Conservation (phyloP, 331 rosid species). For the Quercus tomentella region DNA sequence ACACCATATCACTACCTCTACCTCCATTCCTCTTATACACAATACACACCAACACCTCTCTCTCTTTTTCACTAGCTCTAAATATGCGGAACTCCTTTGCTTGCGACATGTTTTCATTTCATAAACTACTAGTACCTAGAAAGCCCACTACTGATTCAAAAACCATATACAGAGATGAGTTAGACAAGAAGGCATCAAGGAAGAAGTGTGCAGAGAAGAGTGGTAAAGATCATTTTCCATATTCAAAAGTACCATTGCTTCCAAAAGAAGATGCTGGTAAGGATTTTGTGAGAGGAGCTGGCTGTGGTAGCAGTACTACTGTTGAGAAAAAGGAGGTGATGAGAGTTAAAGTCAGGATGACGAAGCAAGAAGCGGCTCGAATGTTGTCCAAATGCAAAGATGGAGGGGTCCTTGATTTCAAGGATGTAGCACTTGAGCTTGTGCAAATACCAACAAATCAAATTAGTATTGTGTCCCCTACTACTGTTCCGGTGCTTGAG, state of each 20-base stretch:
- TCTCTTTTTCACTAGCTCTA: background rate
- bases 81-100: conserved; percentile 24
- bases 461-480: conserved; percentile 18
- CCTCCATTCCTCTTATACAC: background rate
- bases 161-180: conserved; percentile 47
- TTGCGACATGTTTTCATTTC: background rate
- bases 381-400: conserved; percentile 60
- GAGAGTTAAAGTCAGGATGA: conserved; percentile 76
- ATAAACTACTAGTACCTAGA: conserved; percentile 1
- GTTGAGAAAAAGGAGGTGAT: conserved; percentile 20
- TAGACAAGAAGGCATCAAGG: conserved; percentile 20
- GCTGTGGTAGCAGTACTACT: background rate
- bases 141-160: background rate
- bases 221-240: conserved; percentile 20
- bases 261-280: conserved; percentile 19
- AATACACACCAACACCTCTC: background rate
- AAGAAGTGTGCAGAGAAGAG: conserved; percentile 17
- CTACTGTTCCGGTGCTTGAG: background rate
- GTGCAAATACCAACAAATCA: conserved; percentile 28
- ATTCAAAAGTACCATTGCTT: conserved; percentile 32
- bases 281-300: background rate
- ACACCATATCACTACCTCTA: background rate
- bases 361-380: conserved; percentile 67
- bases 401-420: conserved; percentile 58
- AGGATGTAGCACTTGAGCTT: conserved; percentile 53